These are phyloP conservation scores for Noccaea caerulescens DNA, from an alignment of 345 rosid genomes.

Conservation along the genomic window DNA sequence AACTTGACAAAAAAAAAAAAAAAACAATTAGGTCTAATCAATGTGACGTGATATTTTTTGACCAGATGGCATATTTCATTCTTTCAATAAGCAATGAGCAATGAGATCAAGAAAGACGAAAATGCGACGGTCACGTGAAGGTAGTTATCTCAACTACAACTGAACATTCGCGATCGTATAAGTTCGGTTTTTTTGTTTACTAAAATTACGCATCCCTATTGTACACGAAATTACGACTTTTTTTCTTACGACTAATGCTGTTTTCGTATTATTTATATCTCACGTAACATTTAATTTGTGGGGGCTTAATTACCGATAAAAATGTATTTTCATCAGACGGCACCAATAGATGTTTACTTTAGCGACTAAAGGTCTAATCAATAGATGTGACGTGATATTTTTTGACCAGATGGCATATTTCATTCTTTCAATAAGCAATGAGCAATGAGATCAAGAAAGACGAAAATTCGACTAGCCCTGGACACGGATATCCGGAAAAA, in stretches of 20 bases:
- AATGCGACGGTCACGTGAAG: slow-evolving; percentile 44
- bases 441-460: slow-evolving; percentile 32
- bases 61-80: slow-evolving; percentile 7
- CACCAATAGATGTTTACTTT: too few species aligned
- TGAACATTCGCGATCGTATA: slow-evolving; percentile 33
- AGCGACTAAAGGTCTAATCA: slow-evolving; percentile 10
- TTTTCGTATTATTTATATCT: background rate
- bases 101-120: slow-evolving; percentile 31
- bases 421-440: slow-evolving; percentile 15
- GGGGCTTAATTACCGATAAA: background rate
- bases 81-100: slow-evolving; percentile 23
- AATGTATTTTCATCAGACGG: background rate
- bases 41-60: slow-evolving; percentile 12
- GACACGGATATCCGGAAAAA: too few species aligned
- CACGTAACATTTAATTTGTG: background rate
- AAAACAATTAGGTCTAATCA: background rate
- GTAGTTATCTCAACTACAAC: slow-evolving; percentile 31
- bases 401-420: slow-evolving; percentile 13
- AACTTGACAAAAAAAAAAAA: slow-evolving; percentile 24
- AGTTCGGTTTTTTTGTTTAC: slow-evolving; percentile 27
- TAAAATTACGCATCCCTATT: slow-evolving; percentile 34
- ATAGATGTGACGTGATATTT: slow-evolving; percentile 13
- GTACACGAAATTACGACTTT: slow-evolving; percentile 35
- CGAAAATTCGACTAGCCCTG: too few species aligned
- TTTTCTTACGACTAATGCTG: background rate